Base-by-base conservation (phyloP, 2,329 filamentous ascomycete genomes). In the Cladobotryum protrusum region DNA sequence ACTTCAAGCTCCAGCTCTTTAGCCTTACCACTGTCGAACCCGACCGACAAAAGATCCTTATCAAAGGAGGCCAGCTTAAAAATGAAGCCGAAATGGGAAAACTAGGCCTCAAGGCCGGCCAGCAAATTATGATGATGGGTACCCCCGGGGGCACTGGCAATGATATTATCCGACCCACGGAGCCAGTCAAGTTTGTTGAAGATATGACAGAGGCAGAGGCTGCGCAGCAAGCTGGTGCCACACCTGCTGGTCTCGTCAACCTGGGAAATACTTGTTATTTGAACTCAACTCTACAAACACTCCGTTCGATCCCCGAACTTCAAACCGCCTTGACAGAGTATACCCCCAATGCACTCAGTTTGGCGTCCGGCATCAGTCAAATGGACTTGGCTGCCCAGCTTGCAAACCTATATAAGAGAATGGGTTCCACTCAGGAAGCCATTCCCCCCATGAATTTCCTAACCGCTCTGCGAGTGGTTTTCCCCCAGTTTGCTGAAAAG, bases 231-330 rank as follows among this genome's bases (percentile, higher is more conserved):
- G 86, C 85, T 52, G 90, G 89, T 52, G 91, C 91, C 43, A 92
- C 80, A 42, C 93, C 95, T 2, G 87, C 91, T 50, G 93, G 93
- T 43, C 74, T 99, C 54, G 80, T 87, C 66, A 99, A 99, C 64
- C 75, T 96, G 54, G 93, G 95, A 59, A 99, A 99, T 70, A 99
- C 95, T 4, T 99, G 93, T 74, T 99, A 99, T 67, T 83, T 97
- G 63, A 99, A 99, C 76, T 93, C 93, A 45, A 96, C 92, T 0
- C 77, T 99, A n/a, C 95, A 99, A 68, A 86, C 89, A 4, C 74
- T 99, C 57, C 84, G 88, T 54, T 79, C 86, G 47, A 89, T 99
- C 52, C 93, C 93, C 8, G 93, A 99, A 72, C 81, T 99, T 34
- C 89, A 96, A 63, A 77, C 88, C 34, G 82, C 89, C 59, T 77